A percentile compares a stretch with the other conserved stretches of the same genome.
Conservation (phyloP, 768 basidiomycete genomes). For the Pleurotus salmoneostramineus region DNA sequence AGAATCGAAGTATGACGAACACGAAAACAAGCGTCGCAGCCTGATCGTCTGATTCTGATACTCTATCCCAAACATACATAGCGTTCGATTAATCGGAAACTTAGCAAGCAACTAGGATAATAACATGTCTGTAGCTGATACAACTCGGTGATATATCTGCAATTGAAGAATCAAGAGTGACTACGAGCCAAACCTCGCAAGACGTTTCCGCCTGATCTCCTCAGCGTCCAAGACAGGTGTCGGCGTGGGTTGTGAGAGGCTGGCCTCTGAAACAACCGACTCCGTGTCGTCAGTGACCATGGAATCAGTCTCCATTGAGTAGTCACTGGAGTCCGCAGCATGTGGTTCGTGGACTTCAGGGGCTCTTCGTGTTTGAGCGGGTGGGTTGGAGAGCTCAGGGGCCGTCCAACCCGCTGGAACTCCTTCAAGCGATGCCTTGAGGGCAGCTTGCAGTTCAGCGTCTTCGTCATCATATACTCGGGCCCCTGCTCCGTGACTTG, state of each 20-base stretch:
- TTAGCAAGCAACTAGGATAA: too few relatives aligned
- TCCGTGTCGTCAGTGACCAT: conserved; percentile 26
- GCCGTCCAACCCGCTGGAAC: conserved; percentile 49
- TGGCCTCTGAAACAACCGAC: conserved; percentile 34
- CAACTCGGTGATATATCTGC: too few relatives aligned
- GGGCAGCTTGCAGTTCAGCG: conserved; percentile 80
- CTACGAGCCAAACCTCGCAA: conserved; percentile 61
- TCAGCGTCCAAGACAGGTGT: conserved; percentile 49
- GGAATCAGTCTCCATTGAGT: conserved; percentile 11
- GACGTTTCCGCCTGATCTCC: conserved; percentile 59
- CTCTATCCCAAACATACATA: too few relatives aligned
- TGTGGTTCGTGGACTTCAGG: neutral
- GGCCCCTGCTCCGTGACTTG: conserved; percentile 15
- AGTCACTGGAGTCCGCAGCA: neutral
- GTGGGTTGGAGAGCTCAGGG: conserved; percentile 19
- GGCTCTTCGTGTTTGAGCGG: neutral
- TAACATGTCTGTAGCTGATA: too few relatives aligned
- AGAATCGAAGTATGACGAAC: neutral
- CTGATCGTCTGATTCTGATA: neutral
- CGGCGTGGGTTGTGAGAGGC: conserved; percentile 18
- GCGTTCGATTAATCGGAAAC: too few relatives aligned
- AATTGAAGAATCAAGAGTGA: too few relatives aligned
- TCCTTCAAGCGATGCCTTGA: conserved; percentile 75
- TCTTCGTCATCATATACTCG: conserved; percentile 85
- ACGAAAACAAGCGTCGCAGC: neutral